Percentiles rank a stretch among this genome's conserved stretches.
phyloP scores from a whole-genome alignment of 2,329 filamentous ascomycete species.

The Calonectria pseudoturangicola region DNA sequence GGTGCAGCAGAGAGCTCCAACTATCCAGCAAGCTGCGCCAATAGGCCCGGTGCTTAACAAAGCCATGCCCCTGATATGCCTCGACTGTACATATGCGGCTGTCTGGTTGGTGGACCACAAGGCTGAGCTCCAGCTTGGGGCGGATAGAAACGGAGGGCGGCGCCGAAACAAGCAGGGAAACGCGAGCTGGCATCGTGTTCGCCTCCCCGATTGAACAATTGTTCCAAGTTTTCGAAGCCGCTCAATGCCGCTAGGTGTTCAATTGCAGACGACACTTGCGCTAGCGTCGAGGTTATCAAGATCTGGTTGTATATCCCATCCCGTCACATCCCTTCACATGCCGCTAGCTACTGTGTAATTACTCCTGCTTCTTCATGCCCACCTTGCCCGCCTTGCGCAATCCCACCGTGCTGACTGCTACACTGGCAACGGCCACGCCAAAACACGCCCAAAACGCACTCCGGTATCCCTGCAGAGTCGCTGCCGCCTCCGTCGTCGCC shows the following conservation, averaged over 20 bases:
- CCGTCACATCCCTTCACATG: neutral
- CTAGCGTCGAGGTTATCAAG: neutral
- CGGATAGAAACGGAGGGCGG: slow-evolving; percentile 20
- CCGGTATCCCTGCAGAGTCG: slow-evolving; percentile 33
- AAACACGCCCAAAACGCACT: slow-evolving; percentile 37
- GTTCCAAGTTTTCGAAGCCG: neutral
- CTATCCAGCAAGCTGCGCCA: slow-evolving; percentile 11
- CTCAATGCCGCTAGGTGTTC: neutral
- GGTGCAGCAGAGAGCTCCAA: neutral
- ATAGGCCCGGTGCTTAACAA: slow-evolving; percentile 10
- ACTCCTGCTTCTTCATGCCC: slow-evolving; percentile 36
- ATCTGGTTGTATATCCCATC: neutral
- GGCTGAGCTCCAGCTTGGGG: slow-evolving; percentile 2
- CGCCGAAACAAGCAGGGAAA: slow-evolving; percentile 13
- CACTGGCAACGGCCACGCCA: slow-evolving; percentile 25
- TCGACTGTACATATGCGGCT: neutral
- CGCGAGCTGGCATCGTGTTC: slow-evolving; percentile 3
- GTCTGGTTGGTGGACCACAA: slow-evolving; percentile 17
- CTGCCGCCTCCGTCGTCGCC: slow-evolving; percentile 8
- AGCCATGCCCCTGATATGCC: slow-evolving; percentile 10
- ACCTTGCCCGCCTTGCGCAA: slow-evolving; percentile 38
- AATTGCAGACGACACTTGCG: neutral
- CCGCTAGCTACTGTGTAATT: neutral
- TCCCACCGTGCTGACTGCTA: slow-evolving; percentile 18
- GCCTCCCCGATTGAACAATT: neutral